These are phyloP conservation scores for Cordyceps javanica DNA, from an alignment of 2,329 filamentous ascomycete species.

Conservation along the genomic window DNA sequence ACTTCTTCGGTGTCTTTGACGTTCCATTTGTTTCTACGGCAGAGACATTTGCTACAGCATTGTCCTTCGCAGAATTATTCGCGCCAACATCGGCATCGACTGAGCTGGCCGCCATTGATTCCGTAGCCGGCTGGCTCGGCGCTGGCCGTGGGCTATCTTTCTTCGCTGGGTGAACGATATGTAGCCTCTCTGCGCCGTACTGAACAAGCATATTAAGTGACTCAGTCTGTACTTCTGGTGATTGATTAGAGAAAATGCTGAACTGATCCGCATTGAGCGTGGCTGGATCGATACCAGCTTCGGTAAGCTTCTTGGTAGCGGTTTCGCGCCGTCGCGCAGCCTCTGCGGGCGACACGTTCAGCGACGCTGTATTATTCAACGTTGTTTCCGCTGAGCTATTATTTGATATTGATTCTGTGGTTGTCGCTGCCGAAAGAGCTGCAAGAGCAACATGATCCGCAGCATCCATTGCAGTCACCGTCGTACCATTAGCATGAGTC, in stretches of 20 bases:
- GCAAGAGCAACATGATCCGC: constrained; percentile 10
- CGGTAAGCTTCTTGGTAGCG: constrained; percentile 41
- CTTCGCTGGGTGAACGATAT: constrained; percentile 49
- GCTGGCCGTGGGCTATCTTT: constrained; percentile 18
- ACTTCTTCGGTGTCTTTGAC: constrained; percentile 4
- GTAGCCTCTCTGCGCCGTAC: constrained; percentile 51
- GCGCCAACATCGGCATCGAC: neutral
- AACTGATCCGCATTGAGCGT: constrained; percentile 51
- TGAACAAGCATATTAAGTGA: constrained; percentile 51
- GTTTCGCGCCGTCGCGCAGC: constrained; percentile 42
- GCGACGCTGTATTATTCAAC: constrained; percentile 14
- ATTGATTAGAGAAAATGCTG: constrained; percentile 54
- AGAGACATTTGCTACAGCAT: neutral
- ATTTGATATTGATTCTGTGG: neutral
- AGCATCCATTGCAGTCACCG: neutral
- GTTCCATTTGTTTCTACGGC: neutral
- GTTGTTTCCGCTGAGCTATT: neutral
- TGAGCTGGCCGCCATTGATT: neutral
- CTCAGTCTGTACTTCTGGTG: constrained; percentile 46
- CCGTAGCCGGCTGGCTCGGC: neutral
- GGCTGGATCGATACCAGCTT: constrained; percentile 43
- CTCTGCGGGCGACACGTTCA: constrained; percentile 38
- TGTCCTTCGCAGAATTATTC: neutral
- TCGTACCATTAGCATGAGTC: neutral
- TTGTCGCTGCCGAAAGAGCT: constrained; percentile 1